Evolutionary conservation across 148 eudicot genomes (phyloP).

Genomic region (Amaranthus cruentus): DNA sequence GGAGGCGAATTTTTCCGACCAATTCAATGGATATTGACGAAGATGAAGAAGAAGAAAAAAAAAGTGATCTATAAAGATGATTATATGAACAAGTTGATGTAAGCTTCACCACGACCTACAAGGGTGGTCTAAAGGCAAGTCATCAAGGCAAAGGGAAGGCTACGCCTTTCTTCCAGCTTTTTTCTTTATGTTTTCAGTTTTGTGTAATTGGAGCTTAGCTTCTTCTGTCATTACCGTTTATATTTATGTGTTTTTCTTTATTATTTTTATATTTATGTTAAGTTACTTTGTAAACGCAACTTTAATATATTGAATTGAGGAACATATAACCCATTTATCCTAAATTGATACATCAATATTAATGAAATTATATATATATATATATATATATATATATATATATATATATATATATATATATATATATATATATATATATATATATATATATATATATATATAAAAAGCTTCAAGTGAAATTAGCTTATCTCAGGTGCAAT

Average conservation of each 20-base stretch:
- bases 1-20: not conserved
- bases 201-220: not conserved
- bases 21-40: not conserved
- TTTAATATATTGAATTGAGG: constrained; percentile 68
- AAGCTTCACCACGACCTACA: constrained; percentile 3
- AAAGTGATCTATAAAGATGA: not conserved
- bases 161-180: constrained; percentile 88
- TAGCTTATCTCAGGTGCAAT: no score
- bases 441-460: no score
- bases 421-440: no score
- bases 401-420: no score
- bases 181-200: constrained; percentile 5
- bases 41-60: constrained; percentile 21
- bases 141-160: constrained; percentile 87
- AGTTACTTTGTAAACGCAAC: no score
- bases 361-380: no score
- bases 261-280: not conserved
- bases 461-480: no score
- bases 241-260: constrained; percentile 3
- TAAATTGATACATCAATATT: constrained; percentile 14
- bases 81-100: not conserved
- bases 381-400: no score
- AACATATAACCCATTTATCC: constrained; percentile 72
- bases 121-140: constrained; percentile 48
- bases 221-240: not conserved